phyloP scores from a whole-genome alignment of 2,329 filamentous ascomycete genomes.

The Fusarium nanum region DNA sequence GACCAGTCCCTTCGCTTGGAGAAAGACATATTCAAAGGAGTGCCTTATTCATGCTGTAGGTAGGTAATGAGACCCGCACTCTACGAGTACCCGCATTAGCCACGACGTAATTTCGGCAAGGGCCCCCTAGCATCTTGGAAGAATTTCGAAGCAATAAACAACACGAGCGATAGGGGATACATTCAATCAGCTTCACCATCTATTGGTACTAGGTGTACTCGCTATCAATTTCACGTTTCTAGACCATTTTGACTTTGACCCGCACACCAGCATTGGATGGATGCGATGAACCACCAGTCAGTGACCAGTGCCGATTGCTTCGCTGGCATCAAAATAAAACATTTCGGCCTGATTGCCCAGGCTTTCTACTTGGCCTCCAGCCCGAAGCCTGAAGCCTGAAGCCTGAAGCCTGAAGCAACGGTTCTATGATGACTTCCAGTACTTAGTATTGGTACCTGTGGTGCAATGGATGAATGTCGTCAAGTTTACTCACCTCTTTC shows the following conservation, averaged over 20 bases:
- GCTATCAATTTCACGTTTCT: conserved; percentile 4
- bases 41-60: conserved; percentile 34
- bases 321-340: conserved; percentile 32
- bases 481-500: neutral
- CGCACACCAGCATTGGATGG: conserved; percentile 21
- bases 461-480: conserved; percentile 6
- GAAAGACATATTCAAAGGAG: conserved; percentile 11
- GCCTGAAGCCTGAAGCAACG: neutral
- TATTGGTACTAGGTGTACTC: neutral
- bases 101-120: conserved; percentile 47
- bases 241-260: conserved; percentile 17
- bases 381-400: neutral
- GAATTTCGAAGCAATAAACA: conserved; percentile 25
- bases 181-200: neutral
- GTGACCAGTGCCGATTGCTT: conserved; percentile 22
- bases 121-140: conserved; percentile 29
- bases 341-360: neutral
- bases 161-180: conserved; percentile 20
- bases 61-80: conserved; percentile 46
- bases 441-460: neutral
- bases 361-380: neutral
- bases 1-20: neutral
- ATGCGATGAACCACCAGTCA: conserved; percentile 6
- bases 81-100: conserved; percentile 41
- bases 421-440: neutral